Conservation (phyloP, 192 early-diverging fungal genomes). For the Backusella mclennaniae region DNA sequence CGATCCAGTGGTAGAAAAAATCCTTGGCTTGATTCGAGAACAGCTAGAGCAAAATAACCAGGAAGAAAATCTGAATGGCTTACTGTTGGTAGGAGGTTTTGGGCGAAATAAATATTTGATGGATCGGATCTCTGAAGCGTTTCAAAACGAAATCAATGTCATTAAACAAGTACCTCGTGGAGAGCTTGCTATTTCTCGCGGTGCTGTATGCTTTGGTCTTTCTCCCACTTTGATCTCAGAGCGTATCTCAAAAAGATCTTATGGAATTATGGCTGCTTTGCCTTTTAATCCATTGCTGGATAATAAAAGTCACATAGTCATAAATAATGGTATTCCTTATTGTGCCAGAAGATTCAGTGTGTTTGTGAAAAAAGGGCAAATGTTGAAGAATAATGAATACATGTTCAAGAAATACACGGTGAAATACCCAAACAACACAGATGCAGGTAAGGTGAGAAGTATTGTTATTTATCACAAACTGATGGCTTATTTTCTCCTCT, state of each 20-base stretch:
- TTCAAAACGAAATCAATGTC: slow-evolving; percentile 32
- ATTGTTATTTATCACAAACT: neutral
- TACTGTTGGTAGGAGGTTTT: slow-evolving; percentile 57
- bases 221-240: slow-evolving; percentile 32
- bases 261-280: slow-evolving; percentile 41
- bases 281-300: slow-evolving; percentile 45
- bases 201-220: slow-evolving; percentile 45
- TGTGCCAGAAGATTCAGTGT: slow-evolving; percentile 30
- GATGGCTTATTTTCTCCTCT: neutral
- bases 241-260: slow-evolving; percentile 38
- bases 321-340: slow-evolving; percentile 45
- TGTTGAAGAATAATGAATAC: slow-evolving; percentile 44
- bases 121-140: slow-evolving; percentile 33
- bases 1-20: slow-evolving; percentile 40
- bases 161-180: slow-evolving; percentile 42
- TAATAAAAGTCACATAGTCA: slow-evolving; percentile 35
- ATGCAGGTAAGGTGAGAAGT: neutral
- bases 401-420: slow-evolving; percentile 12
- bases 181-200: slow-evolving; percentile 48
- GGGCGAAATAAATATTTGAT: slow-evolving; percentile 47
- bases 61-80: slow-evolving; percentile 29
- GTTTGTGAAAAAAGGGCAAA: slow-evolving; percentile 26
- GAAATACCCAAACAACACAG: slow-evolving; percentile 1
- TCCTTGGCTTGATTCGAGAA: slow-evolving; percentile 39
- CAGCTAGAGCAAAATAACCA: slow-evolving; percentile 38